Evolutionary conservation across 495 filamentous ascomycete species (phyloP).

Genomic region (Aspergillus nanangensis): DNA sequence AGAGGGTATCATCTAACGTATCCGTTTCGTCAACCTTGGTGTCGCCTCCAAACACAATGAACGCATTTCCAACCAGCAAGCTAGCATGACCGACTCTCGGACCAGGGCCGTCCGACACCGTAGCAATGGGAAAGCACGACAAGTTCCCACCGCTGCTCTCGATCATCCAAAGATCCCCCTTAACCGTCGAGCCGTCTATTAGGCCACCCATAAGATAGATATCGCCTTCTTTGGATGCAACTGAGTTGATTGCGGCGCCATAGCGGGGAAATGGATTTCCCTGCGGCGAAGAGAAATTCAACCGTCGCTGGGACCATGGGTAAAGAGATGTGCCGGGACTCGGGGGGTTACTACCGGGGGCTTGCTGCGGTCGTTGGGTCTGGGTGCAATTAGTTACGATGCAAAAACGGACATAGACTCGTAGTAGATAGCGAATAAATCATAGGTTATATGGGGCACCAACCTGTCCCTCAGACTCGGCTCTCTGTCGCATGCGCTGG

Average conservation of each 20-base stretch:
- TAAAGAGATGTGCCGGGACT: constrained; percentile 65
- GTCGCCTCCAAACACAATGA: constrained; percentile 98
- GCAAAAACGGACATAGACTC: too few species aligned
- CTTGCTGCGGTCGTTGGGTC: constrained; percentile 29
- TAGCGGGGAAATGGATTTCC: constrained; percentile 93
- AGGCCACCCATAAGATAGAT: constrained; percentile 98
- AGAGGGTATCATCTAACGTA: constrained; percentile 88
- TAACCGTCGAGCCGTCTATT: constrained; percentile 89
- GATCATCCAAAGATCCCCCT: constrained; percentile 97
- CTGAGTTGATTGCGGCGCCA: constrained; percentile 91
- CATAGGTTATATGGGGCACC: constrained; percentile 16
- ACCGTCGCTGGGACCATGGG: constrained; percentile 88
- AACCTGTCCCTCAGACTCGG: constrained; percentile 49
- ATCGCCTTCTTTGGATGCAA: constrained; percentile 91
- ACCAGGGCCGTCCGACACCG: constrained; percentile 89
- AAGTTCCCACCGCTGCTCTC: constrained; percentile 80
- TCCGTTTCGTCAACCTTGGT: constrained; percentile 94
- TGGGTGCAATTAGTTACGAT: constrained; percentile 15
- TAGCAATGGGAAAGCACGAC: constrained; percentile 85
- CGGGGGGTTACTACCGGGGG: constrained; percentile 30
- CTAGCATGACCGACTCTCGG: constrained; percentile 94
- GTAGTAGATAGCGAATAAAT: too few species aligned
- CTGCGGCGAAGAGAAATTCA: constrained; percentile 80
- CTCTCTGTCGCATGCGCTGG: constrained; percentile 43
- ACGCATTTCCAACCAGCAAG: constrained; percentile 95